Evolutionary conservation across 768 basidiomycete genomes (phyloP).

Genomic region (Leccinellum luteum): DNA sequence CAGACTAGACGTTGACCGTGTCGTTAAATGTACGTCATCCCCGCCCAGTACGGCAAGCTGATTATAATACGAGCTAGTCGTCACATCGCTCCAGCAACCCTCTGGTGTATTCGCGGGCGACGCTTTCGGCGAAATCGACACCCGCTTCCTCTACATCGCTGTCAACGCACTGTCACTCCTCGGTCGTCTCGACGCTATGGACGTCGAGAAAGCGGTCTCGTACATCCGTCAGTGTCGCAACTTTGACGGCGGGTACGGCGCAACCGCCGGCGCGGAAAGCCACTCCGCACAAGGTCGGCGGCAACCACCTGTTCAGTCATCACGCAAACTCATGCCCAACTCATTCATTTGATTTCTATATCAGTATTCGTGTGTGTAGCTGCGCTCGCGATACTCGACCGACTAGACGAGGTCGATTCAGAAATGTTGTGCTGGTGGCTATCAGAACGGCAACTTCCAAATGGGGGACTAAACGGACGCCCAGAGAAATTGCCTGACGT

Average conservation of each 20-base stretch:
- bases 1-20: conserved; percentile 62
- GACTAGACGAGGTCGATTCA: conserved; percentile 73
- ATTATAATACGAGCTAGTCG: conserved; percentile 47
- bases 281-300: conserved; percentile 83
- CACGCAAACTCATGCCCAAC: neutral
- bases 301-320: neutral
- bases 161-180: conserved; percentile 80
- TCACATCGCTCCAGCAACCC: conserved; percentile 78
- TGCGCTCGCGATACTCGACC: conserved; percentile 82
- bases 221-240: conserved; percentile 82
- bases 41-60: neutral
- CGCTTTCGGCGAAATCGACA: conserved; percentile 87
- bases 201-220: conserved; percentile 61
- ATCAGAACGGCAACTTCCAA: conserved; percentile 87
- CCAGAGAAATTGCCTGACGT: conserved; percentile 98
- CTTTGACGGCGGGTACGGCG: conserved; percentile 96
- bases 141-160: conserved; percentile 89
- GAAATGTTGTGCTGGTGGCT: conserved; percentile 93
- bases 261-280: conserved; percentile 80
- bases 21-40: conserved; percentile 63
- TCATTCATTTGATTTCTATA: neutral
- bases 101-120: conserved; percentile 93
- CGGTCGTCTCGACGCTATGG: conserved; percentile 65
- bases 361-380: conserved; percentile 91
- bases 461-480: conserved; percentile 93